phyloP scores from a whole-genome alignment of 148 eudicot species.

The Cornus kousa region DNA sequence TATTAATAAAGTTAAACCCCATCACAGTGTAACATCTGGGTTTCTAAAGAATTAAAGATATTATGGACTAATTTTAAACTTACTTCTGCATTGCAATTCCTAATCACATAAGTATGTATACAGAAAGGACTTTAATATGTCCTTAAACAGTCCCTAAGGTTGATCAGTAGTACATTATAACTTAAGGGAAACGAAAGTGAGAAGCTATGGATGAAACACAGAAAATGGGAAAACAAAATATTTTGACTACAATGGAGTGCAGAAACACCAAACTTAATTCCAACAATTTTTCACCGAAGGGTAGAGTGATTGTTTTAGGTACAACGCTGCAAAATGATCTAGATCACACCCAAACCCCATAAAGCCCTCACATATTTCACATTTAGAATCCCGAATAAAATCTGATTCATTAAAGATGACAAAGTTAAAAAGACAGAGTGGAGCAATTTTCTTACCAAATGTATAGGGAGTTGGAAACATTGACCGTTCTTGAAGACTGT shows the following conservation, averaged over 20 bases:
- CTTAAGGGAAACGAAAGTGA: background rate
- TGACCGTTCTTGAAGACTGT: conserved; percentile 94
- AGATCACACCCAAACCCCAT: background rate
- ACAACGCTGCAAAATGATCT: background rate
- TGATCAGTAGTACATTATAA: too few species aligned
- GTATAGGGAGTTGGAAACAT: conserved; percentile 87
- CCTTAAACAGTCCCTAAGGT: too few species aligned
- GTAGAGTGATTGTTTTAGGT: background rate
- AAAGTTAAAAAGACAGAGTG: background rate
- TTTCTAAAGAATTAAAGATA: background rate
- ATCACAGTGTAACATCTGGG: background rate
- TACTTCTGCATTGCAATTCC: background rate
- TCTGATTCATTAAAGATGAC: background rate
- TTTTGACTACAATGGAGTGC: background rate
- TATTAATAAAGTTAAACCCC: background rate
- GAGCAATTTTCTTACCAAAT: conserved; percentile 53
- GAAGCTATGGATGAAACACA: background rate
- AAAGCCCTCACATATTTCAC: background rate
- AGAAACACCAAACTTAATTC: background rate
- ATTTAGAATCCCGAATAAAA: background rate
- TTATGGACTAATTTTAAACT: background rate
- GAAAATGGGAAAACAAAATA: background rate
- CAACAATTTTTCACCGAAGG: background rate
- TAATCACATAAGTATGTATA: background rate
- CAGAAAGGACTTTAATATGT: too few species aligned